Conservation (phyloP, 345 rosid genomes). For the Abelmoschus esculentus region DNA sequence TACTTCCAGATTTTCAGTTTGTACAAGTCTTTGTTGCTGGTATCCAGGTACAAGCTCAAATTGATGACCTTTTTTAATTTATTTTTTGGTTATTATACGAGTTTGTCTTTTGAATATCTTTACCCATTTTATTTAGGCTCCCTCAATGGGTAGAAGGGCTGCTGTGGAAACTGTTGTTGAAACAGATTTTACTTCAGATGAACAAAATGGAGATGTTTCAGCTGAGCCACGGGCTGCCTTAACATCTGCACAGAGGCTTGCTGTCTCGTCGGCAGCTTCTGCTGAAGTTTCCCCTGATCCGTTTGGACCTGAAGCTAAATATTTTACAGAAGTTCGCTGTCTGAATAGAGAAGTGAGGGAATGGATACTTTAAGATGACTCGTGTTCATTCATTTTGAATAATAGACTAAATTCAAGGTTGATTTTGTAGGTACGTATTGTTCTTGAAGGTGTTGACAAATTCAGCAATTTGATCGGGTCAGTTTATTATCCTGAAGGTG, state of each 20-base stretch:
- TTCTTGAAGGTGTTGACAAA: slow-evolving; percentile 94
- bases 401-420: slow-evolving; percentile 18
- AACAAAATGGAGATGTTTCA: slow-evolving; percentile 57
- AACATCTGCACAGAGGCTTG: slow-evolving; percentile 89
- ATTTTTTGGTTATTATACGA: not conserved
- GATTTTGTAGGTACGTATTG: slow-evolving; percentile 79
- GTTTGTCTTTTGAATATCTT: slow-evolving; percentile 3
- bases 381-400: slow-evolving; percentile 9
- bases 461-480: slow-evolving; percentile 93
- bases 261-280: slow-evolving; percentile 47
- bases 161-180: slow-evolving; percentile 41
- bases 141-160: slow-evolving; percentile 74
- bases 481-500: slow-evolving; percentile 78
- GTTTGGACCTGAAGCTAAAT: slow-evolving; percentile 77
- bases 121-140: slow-evolving; percentile 43
- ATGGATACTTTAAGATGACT: slow-evolving; percentile 7
- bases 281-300: slow-evolving; percentile 71
- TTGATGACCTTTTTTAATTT: not conserved
- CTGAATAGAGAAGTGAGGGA: slow-evolving; percentile 74
- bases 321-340: slow-evolving; percentile 82
- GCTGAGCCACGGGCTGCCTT: slow-evolving; percentile 57
- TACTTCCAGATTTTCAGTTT: slow-evolving; percentile 95
- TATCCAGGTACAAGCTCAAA: slow-evolving; percentile 52
- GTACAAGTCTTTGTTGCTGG: slow-evolving; percentile 98
- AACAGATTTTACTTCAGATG: slow-evolving; percentile 38